Base-by-base conservation (phyloP, 73 alveolate species). In the Symbiodinium pilosum region DNA sequence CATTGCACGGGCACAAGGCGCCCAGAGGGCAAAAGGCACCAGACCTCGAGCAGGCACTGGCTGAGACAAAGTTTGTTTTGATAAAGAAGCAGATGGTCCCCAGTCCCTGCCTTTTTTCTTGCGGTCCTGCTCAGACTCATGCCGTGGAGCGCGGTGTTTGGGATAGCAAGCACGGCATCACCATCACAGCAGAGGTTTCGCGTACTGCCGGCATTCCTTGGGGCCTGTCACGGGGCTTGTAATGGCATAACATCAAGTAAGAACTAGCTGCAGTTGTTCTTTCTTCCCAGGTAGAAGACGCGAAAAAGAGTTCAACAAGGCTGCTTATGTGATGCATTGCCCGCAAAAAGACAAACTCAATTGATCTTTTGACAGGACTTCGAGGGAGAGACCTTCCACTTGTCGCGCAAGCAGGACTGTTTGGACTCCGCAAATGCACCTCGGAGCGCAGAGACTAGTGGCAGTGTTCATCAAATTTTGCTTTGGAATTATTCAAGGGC, bases 251-350 rank as follows among this genome's bases (percentile, higher is more conserved):
- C n/a, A n/a, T n/a, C n/a, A n/a, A n/a, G n/a, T n/a, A n/a, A n/a
- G n/a, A n/a, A n/a, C n/a, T n/a, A n/a, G n/a, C n/a, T n/a, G n/a
- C n/a, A n/a, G n/a, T n/a, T n/a, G n/a, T n/a, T n/a, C n/a, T 28
- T n/a, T 64, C 81, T 64, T n/a, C 36, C 75, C 95, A 89, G 95
- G 95, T 32, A 86, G 95, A 11, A 68, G 86, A 34, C 86, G 95
- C 20, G 95, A 89, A 87, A 89, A 89, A 42, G 95, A 89, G 73
- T 89, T 89, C 51, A 84, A 56, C 87, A 89, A 89, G 95, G 94
- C 34, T 30, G 0, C 59, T 4, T 6, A 39, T 41, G 2, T 9
- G 69, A 52, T 64, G 81, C 30, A 64, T 64, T n/a, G 77, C 4
- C 26, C 0, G 81, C 24, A 24, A 64, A 47, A 47, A 47, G 59